Base-by-base conservation (phyloP, 306 rosid genomes). In the Glycine tomentella region DNA sequence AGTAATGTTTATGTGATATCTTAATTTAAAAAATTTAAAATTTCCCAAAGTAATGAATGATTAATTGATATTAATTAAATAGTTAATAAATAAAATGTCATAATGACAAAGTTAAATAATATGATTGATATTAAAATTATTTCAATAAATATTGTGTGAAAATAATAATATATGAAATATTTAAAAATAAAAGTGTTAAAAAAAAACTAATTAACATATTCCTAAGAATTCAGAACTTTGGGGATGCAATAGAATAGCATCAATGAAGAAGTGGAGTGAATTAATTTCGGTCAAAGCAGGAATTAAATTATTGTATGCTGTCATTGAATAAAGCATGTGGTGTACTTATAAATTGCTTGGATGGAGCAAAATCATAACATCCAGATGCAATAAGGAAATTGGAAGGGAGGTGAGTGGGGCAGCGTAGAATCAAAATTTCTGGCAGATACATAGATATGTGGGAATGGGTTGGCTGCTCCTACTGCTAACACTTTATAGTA, bases 361-460 rank as follows among this genome's bases (percentile, higher is more conserved):
- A 75, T 56, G 40, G 69, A 36, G 58, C 16, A 59, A 69, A 56
- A 67, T 66, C 31, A 69, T 68, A 64, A 25, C 2, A 25, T 55
- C 50, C 57, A 81, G 45, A 81, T 81, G 84, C 68, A 58, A 25
- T 40, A n/a, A 79, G 61, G 69, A 76, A 58, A 81, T 64, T 67
- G 73, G 86, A n/a, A 31, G 65, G 86, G 83, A 72, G 87, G 84
- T 59, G 87, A 87, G 81, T 82, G 87, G 87, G 88, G 83, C 74
- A 64, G 34, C 34, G 57, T 80, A 52, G 84, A 85, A 80, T 67
- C 75, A 86, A 49, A 14, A 8, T 44, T 25, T 25, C 31, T 25
- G 31, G 31, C 31, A 25, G 31, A 25, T 20, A 20, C 20, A 20
- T 0, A 62, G 36, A 50, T 34, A 56, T 46, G 81, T 76, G 69